Evolutionary conservation across 1,284 basidiomycete species (phyloP).

Genomic region (Ustilago loliicola): DNA sequence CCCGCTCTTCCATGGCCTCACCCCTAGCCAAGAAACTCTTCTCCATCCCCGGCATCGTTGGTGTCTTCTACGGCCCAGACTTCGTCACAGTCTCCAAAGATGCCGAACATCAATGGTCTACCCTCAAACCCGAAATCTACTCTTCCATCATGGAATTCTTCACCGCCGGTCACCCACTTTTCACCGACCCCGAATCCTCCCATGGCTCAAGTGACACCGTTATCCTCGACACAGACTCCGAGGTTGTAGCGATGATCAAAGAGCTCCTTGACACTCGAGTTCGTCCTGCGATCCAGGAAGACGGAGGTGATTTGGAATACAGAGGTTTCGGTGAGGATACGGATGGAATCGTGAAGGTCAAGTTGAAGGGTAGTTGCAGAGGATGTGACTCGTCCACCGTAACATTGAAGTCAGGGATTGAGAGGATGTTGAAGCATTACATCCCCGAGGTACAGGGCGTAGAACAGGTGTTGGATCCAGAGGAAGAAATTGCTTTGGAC

Average conservation of each 20-base stretch:
- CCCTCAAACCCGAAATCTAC: conserved; percentile 98
- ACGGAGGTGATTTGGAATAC: conserved; percentile 90
- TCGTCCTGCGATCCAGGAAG: conserved; percentile 95
- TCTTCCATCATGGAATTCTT: conserved; percentile 98
- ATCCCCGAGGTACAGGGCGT: conserved; percentile 98
- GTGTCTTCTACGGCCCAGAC: conserved; percentile 95
- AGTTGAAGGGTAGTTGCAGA: conserved; percentile 94
- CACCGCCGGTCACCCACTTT: conserved; percentile 86
- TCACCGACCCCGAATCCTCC: conserved; percentile 74
- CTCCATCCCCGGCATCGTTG: conserved; percentile 88
- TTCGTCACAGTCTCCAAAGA: conserved; percentile 97
- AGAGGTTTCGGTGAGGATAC: conserved; percentile 78
- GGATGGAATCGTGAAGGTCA: conserved; percentile 77
- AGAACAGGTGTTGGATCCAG: conserved; percentile 91
- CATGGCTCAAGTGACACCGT: conserved; percentile 93
- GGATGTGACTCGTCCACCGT: conserved; percentile 93
- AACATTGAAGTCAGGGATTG: conserved; percentile 82
- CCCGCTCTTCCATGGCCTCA: conserved; percentile 74
- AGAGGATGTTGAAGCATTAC: conserved; percentile 99
- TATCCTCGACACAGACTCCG: conserved; percentile 95
- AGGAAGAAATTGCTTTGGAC: conserved; percentile 86
- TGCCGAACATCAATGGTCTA: conserved; percentile 84
- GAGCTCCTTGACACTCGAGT: conserved; percentile 95
- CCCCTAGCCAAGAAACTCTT: conserved; percentile 93
- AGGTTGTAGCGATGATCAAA: conserved; percentile 99